Evolutionary conservation across 305 asterid species (phyloP).

Genomic region (Solanum aculeatissimum): DNA sequence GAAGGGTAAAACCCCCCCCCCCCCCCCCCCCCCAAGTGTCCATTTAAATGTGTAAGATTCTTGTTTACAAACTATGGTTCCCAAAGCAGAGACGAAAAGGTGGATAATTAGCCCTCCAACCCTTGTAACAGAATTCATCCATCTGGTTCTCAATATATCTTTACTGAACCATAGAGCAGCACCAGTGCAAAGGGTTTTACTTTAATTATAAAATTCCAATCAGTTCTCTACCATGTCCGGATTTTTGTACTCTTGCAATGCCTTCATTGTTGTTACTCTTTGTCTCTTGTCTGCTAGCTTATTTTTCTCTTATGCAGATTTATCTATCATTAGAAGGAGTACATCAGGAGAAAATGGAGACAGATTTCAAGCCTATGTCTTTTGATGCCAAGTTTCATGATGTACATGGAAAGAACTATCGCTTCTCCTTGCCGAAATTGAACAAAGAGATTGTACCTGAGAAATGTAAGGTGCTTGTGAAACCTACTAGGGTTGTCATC

Average conservation of each 20-base stretch:
- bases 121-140: neutral
- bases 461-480: constrained; percentile 61
- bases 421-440: constrained; percentile 68
- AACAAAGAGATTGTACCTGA: constrained; percentile 65
- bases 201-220: neutral
- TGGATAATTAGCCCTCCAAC: neutral
- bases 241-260: neutral
- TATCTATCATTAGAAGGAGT: constrained; percentile 73
- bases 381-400: constrained; percentile 60
- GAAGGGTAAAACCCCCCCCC: too few species aligned
- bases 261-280: neutral
- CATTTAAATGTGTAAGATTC: neutral
- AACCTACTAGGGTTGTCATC: constrained; percentile 59
- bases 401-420: constrained; percentile 69
- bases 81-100: neutral
- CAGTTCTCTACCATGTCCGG: neutral
- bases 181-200: neutral
- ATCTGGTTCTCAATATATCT: neutral
- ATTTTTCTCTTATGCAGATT: constrained; percentile 22
- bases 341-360: constrained; percentile 52
- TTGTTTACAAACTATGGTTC: neutral
- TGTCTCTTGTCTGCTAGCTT: neutral
- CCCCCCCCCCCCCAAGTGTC: neutral
- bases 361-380: constrained; percentile 56
- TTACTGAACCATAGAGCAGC: neutral